A percentile compares a stretch with the other conserved stretches of the same genome.
Evolutionary conservation across 78 protist genomes (phyloP).

Genomic region (Cavenderia fasciculata): DNA sequence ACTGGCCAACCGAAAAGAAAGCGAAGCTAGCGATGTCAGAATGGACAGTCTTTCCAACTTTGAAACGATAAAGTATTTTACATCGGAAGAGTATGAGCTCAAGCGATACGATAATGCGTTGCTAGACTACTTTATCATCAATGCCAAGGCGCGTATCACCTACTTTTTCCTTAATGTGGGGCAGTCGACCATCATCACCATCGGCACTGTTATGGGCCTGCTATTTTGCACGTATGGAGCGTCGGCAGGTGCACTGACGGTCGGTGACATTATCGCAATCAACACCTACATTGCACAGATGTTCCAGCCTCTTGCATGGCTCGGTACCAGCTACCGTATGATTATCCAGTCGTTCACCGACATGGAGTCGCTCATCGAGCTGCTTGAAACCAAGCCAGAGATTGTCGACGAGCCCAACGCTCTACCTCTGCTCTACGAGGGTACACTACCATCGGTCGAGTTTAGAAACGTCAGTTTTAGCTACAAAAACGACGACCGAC

Average conservation of each 20-base stretch:
- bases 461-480: constrained; percentile 32
- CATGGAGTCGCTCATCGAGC: constrained; percentile 73
- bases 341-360: constrained; percentile 37
- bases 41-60: constrained; percentile 53
- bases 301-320: constrained; percentile 84
- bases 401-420: constrained; percentile 31
- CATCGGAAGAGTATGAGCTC: constrained; percentile 37
- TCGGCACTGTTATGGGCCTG: constrained; percentile 25
- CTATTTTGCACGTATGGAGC: not conserved
- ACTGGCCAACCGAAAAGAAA: constrained; percentile 65
- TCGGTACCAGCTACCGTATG: constrained; percentile 87
- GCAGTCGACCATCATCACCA: constrained; percentile 64
- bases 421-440: not conserved
- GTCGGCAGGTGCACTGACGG: not conserved
- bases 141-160: constrained; percentile 20
- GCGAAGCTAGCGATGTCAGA: not conserved
- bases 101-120: constrained; percentile 27
- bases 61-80: constrained; percentile 84
- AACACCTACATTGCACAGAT: constrained; percentile 73
- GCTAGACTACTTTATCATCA: constrained; percentile 25
- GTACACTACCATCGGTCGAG: constrained; percentile 31
- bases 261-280: constrained; percentile 66
- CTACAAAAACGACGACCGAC: not conserved
- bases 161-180: constrained; percentile 74
- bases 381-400: constrained; percentile 37